Evolutionary conservation across 2,329 filamentous ascomycete species (phyloP).

Genomic region (Pseudocercospora macadamiae): DNA sequence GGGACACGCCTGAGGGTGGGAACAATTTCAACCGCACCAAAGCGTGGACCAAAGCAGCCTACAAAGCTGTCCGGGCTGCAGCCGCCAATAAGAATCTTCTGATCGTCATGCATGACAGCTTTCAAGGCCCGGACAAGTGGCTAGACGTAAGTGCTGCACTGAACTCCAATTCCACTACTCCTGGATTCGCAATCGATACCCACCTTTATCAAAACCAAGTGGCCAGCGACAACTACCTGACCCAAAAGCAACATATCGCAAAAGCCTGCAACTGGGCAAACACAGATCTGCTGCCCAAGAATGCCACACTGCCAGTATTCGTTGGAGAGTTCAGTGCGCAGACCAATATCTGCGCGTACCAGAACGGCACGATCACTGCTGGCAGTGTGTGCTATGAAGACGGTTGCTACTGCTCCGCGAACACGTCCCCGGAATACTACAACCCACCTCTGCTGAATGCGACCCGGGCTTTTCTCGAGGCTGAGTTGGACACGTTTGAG

Average conservation of each 20-base stretch:
- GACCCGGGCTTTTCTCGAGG: conserved; percentile 46
- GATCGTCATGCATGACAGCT: conserved; percentile 47
- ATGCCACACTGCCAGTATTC: conserved; percentile 42
- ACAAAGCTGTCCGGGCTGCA: conserved; percentile 37
- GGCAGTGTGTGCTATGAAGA: conserved; percentile 37
- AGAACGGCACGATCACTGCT: conserved; percentile 43
- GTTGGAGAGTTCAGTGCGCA: conserved; percentile 51
- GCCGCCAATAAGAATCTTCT: conserved; percentile 39
- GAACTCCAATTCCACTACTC: conserved; percentile 29
- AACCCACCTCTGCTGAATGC: conserved; percentile 42
- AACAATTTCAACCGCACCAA: conserved; percentile 42
- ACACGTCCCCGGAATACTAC: conserved; percentile 39
- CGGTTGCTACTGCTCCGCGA: conserved; percentile 44
- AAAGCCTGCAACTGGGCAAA: conserved; percentile 44
- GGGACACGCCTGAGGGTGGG: conserved; percentile 22
- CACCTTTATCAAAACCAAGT: conserved; percentile 52
- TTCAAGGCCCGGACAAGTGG: conserved; percentile 39
- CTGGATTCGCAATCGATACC: conserved; percentile 46
- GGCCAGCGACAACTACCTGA: conserved; percentile 40
- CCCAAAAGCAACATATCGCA: conserved; percentile 45
- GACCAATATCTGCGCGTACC: conserved; percentile 49
- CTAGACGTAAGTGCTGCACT: conserved; percentile 28
- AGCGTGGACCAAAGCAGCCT: conserved; percentile 42
- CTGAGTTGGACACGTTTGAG: conserved; percentile 50
- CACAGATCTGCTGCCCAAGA: conserved; percentile 37